These are phyloP conservation scores for Petasospora fabianii DNA, from an alignment of 1,139 yeast species.

Conservation along the genomic window DNA sequence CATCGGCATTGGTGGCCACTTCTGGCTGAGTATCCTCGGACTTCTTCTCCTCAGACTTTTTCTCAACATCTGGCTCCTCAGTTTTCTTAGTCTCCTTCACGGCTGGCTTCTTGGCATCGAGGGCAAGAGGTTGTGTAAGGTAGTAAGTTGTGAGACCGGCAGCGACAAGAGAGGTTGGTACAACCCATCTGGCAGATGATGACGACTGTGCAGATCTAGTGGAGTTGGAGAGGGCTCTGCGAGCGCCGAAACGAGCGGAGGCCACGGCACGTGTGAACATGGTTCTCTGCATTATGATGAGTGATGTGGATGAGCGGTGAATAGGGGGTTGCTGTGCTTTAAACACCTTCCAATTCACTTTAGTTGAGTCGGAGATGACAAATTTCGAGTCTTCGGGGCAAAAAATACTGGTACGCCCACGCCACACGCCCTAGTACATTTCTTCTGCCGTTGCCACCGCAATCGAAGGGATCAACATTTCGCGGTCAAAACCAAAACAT, in stretches of 20 bases:
- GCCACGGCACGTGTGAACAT: constrained; percentile 10
- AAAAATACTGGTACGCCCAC: neutral
- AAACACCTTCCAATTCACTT: too few relatives aligned
- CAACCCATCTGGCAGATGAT: constrained; percentile 13
- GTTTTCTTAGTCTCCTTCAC: constrained; percentile 2
- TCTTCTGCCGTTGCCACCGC: constrained; percentile 2
- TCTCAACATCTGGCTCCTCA: constrained; percentile 2
- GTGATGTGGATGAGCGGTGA: neutral
- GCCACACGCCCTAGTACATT: too few relatives aligned
- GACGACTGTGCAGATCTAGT: constrained; percentile 5
- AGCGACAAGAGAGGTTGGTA: constrained; percentile 17
- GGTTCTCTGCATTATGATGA: constrained; percentile 15
- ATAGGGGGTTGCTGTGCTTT: too few relatives aligned
- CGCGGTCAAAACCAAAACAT: constrained; percentile 1
- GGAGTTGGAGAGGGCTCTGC: constrained; percentile 15
- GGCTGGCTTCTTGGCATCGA: constrained; percentile 18
- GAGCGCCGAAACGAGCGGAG: constrained; percentile 9
- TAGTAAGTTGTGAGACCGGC: constrained; percentile 18
- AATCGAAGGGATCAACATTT: constrained; percentile 1
- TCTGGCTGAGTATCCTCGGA: constrained; percentile 1
- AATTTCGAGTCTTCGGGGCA: constrained; percentile 7
- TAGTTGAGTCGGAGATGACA: constrained; percentile 15
- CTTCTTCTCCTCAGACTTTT: constrained; percentile 7
- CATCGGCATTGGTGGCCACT: constrained; percentile 1
- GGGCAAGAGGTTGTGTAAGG: constrained; percentile 20